Evolutionary conservation across 2,329 filamentous ascomycete species (phyloP), one percentile per base, ranked within the genome.

Genomic region (Kalaharituber pfeilii): DNA sequence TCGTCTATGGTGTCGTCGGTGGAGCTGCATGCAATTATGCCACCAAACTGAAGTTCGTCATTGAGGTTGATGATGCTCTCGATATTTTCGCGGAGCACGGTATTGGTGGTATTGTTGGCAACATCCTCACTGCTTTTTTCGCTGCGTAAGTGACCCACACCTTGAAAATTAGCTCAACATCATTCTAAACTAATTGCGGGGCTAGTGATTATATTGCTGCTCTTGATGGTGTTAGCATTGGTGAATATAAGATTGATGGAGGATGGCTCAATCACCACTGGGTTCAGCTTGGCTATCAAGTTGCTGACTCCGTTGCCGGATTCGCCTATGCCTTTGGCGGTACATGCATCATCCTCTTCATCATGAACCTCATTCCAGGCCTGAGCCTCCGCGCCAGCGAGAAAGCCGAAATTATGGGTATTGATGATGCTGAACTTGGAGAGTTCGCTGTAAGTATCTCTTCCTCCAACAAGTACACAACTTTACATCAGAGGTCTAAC

Each of bases 361-460:
- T 88, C 60, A 80, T 89, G 70, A 87, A 87, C 67, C 73, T 86
- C 60, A 74, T 91, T 25, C 84, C 86, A 0, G 81, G 82, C 11
- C 72, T 93, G 36, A 78, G 77, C 55, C 78, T 94, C 45, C 83
- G 86, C 50, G 81, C 80, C 0, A 75, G 72, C 13, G 81, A 86
- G 62, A 82, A 91, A 59, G 82, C 85, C 33, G 86, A 94, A 68
- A 80, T 87, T 51, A 72, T 86, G 42, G 86, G 86, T 61, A 87
- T 93, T 57, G 86, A 94, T 64, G 87, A 94, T 64, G 81, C 84
- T 24, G 86, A 94, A 69, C 85, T 94, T 65, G 87, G 87, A 67
- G 87, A 94, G 71, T 94, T 91, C 67, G 87, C 86, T n/a, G 75
- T 76, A 72, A 67, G 74, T 72, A 53, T 44, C 53, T 28, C 5